Percentiles rank a stretch among this genome's conserved stretches.
Evolutionary conservation across 23 red algal species (phyloP).

Genomic region (Gracilaria vermiculophylla): DNA sequence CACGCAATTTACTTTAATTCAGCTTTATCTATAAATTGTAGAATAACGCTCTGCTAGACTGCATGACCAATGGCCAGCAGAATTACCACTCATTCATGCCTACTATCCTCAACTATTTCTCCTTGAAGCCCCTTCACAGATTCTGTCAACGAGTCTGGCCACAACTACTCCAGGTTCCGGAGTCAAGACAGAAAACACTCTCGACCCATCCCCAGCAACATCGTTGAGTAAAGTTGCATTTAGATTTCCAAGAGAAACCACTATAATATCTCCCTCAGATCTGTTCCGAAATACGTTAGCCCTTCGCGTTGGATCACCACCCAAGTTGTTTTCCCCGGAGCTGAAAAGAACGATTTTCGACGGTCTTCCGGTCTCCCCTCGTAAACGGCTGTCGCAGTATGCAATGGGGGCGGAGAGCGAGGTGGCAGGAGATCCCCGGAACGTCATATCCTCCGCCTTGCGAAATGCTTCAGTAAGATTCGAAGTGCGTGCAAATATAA

Average conservation of each 20-base stretch:
- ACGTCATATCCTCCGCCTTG: not conserved
- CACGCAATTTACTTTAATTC: too few relatives aligned
- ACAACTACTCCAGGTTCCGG: too few relatives aligned
- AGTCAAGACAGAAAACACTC: too few relatives aligned
- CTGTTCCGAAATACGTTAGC: not conserved
- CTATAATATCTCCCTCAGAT: not conserved
- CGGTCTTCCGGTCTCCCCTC: not conserved
- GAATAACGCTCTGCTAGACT: too few relatives aligned
- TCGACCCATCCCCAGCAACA: too few relatives aligned
- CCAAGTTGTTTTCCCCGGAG: not conserved
- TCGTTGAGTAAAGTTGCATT: too few relatives aligned
- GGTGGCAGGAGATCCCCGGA: not conserved
- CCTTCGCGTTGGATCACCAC: not conserved
- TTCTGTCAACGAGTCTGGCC: too few relatives aligned
- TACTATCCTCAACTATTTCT: too few relatives aligned
- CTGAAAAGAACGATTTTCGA: not conserved
- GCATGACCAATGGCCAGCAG: too few relatives aligned
- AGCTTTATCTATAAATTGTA: too few relatives aligned
- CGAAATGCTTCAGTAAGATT: not conserved
- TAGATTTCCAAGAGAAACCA: not conserved
- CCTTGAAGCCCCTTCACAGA: too few relatives aligned
- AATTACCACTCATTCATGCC: too few relatives aligned
- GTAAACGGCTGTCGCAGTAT: not conserved
- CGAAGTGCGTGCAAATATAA: not conserved
- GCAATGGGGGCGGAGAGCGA: not conserved